These are phyloP conservation scores for Gossypium lobatum DNA, from an alignment of 441 rosid genomes.

Conservation along the genomic window DNA sequence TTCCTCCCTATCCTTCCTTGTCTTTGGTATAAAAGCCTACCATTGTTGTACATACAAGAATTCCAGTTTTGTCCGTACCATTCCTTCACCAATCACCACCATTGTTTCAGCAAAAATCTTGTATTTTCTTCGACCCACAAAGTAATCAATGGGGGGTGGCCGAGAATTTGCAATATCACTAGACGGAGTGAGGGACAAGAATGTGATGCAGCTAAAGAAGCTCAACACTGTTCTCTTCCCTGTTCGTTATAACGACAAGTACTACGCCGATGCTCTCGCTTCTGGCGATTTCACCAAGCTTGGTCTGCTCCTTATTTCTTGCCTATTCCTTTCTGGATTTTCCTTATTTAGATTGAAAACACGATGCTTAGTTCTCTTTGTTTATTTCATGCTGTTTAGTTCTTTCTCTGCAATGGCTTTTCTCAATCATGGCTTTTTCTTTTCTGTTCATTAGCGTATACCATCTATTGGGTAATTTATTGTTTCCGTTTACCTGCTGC, in stretches of 20 bases:
- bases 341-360: background rate
- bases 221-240: slow-evolving; percentile 89
- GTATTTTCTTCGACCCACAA: background rate
- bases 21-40: background rate
- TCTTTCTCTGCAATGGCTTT: background rate
- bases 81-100: background rate
- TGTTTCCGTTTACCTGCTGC: background rate
- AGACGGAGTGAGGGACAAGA: slow-evolving; percentile 91
- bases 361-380: background rate
- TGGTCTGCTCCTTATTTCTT: slow-evolving; percentile 34
- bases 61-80: background rate
- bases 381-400: background rate
- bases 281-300: slow-evolving; percentile 89
- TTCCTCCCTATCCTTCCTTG: no score
- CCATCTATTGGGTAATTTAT: background rate
- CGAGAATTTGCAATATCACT: slow-evolving; percentile 66
- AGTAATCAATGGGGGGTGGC: slow-evolving; percentile 56
- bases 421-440: background rate
- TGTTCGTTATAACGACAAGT: slow-evolving; percentile 87
- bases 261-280: slow-evolving; percentile 77
- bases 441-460: background rate
- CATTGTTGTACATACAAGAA: background rate
- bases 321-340: background rate
- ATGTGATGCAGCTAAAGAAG: slow-evolving; percentile 89
- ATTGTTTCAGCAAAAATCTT: background rate